Evolutionary conservation across 805 yeast species (phyloP).

Genomic region (Yarrowia sp.): DNA sequence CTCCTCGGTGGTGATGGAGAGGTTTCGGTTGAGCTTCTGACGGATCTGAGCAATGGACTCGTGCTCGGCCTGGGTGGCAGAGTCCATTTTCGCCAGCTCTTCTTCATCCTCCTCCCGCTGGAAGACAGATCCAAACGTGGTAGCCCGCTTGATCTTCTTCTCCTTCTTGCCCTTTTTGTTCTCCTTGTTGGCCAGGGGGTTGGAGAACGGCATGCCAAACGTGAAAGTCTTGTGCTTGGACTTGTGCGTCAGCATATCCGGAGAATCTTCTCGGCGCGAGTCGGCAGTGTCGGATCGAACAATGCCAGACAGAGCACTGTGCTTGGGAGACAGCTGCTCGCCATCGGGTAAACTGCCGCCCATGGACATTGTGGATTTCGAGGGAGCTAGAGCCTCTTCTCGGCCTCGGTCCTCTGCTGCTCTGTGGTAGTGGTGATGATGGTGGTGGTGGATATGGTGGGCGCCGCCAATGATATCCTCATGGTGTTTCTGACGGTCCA

Average conservation of each 20-base stretch:
- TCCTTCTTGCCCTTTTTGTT: slow-evolving; percentile 28
- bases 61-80: slow-evolving; percentile 22
- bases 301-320: background rate
- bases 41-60: slow-evolving; percentile 28
- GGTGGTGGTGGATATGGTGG: slow-evolving; percentile 4
- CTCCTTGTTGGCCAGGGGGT: slow-evolving; percentile 38
- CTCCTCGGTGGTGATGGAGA: slow-evolving; percentile 34
- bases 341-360: slow-evolving; percentile 15
- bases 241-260: slow-evolving; percentile 1
- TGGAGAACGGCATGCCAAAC: slow-evolving; percentile 61
- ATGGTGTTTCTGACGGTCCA: slow-evolving; percentile 7
- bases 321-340: background rate
- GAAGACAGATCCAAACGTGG: slow-evolving; percentile 5
- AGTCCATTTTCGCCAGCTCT: background rate
- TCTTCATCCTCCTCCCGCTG: background rate
- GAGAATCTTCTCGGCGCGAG: slow-evolving; percentile 3
- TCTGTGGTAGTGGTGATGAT: background rate
- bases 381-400: background rate
- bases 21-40: slow-evolving; percentile 26
- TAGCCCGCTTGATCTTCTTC: background rate
- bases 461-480: slow-evolving; percentile 13
- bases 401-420: background rate
- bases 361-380: background rate
- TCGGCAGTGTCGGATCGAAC: background rate
- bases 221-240: slow-evolving; percentile 30